These are phyloP conservation scores for Emmonsiellopsis sp. DNA, from an alignment of 2,329 filamentous ascomycete genomes.

Conservation along the genomic window DNA sequence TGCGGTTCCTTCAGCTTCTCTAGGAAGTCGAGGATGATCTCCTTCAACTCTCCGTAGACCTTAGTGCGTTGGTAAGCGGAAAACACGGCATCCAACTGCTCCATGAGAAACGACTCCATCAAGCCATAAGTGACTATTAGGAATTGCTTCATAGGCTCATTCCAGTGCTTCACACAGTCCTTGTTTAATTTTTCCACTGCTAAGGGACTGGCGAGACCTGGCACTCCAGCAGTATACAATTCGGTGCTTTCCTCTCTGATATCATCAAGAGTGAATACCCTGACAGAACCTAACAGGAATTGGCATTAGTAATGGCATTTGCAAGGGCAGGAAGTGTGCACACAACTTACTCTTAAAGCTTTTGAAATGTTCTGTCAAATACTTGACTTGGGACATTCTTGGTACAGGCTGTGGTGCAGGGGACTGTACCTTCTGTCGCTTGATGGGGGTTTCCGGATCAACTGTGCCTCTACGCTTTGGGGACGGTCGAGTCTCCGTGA, in stretches of 20 bases:
- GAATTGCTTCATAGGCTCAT: conserved; percentile 40
- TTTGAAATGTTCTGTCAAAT: neutral
- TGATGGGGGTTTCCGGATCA: conserved; percentile 1
- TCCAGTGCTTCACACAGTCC: conserved; percentile 52
- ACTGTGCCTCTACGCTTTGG: conserved; percentile 6
- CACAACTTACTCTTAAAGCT: neutral
- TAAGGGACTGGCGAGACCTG: conserved; percentile 49
- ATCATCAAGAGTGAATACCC: conserved; percentile 22
- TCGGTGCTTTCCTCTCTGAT: conserved; percentile 48
- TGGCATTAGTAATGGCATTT: neutral
- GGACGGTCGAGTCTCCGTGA: neutral
- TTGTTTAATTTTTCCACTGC: conserved; percentile 52
- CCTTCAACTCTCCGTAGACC: conserved; percentile 25
- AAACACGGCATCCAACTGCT: conserved; percentile 37
- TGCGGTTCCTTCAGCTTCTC: conserved; percentile 29
- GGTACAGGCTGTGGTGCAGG: neutral
- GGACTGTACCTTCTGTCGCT: conserved; percentile 4
- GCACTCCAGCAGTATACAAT: conserved; percentile 50
- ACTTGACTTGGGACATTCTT: neutral
- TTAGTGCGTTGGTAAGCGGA: conserved; percentile 25
- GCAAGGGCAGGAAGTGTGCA: no score
- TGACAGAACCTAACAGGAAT: conserved; percentile 10
- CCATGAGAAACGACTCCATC: conserved; percentile 30
- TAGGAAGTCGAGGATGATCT: conserved; percentile 40
- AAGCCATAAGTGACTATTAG: conserved; percentile 21